These are phyloP conservation scores for Globisporangium takayamanum DNA, from an alignment of 352 stramenopile species.

Conservation along the genomic window DNA sequence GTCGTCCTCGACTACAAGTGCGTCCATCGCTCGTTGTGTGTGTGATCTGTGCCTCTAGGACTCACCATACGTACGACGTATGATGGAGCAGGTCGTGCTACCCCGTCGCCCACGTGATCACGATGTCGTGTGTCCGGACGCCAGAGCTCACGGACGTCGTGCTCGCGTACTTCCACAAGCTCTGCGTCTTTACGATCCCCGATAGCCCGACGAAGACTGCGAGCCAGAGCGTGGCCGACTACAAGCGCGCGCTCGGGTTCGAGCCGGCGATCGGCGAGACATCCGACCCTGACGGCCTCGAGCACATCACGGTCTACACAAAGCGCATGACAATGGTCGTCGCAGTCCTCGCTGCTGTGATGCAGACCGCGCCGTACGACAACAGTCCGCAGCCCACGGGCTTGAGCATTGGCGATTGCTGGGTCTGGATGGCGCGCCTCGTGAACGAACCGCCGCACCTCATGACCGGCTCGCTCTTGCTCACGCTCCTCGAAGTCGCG, in stretches of 20 bases:
- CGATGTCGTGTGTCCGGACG: conserved; percentile 65
- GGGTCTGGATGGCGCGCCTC: conserved; percentile 59
- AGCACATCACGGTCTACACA: conserved; percentile 74
- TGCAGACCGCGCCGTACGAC: conserved; percentile 62
- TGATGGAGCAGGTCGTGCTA: conserved; percentile 43
- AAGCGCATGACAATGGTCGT: conserved; percentile 78
- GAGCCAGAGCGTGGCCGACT: conserved; percentile 46
- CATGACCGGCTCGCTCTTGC: conserved; percentile 58
- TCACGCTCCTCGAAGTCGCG: conserved; percentile 76
- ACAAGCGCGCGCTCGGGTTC: conserved; percentile 61
- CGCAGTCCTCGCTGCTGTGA: conserved; percentile 61
- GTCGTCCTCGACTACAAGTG: conserved; percentile 76
- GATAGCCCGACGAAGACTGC: conserved; percentile 49
- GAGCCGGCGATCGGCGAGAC: conserved; percentile 57
- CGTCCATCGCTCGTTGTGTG: conserved; percentile 8
- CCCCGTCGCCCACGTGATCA: conserved; percentile 68
- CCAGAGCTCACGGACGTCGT: conserved; percentile 68
- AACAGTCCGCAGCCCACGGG: conserved; percentile 40
- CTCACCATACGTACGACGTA: background rate
- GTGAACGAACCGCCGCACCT: conserved; percentile 65
- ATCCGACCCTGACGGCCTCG: conserved; percentile 45
- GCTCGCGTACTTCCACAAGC: conserved; percentile 66
- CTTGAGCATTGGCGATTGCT: conserved; percentile 60
- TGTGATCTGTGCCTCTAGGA: conserved; percentile 1
- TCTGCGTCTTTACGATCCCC: conserved; percentile 70